These are phyloP conservation scores for Actinidia chinensis DNA, from an alignment of 179 eudicot genomes.

Conservation along the genomic window DNA sequence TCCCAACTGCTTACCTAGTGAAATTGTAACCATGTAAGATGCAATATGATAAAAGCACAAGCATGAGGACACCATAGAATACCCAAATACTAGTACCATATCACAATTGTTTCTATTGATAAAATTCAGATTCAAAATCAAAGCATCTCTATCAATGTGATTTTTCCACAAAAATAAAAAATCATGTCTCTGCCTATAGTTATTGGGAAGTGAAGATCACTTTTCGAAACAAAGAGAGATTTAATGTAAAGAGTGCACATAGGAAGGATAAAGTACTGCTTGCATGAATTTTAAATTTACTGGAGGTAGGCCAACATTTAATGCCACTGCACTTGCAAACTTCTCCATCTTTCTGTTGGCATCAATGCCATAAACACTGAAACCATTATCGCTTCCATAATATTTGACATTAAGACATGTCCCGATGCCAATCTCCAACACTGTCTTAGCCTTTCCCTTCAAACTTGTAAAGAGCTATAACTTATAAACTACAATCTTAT, in stretches of 20 bases:
- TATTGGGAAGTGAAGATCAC: background rate
- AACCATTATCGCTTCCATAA: constrained; percentile 45
- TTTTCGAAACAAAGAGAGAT: background rate
- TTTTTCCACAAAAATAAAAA: background rate
- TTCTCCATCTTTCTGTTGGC: constrained; percentile 88
- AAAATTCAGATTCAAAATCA: background rate
- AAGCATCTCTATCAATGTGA: background rate
- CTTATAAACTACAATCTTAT: constrained; percentile 73
- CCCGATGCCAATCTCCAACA: constrained; percentile 82
- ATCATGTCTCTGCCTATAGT: background rate
- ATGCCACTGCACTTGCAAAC: constrained; percentile 71
- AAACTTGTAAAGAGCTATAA: constrained; percentile 55
- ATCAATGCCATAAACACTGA: constrained; percentile 61
- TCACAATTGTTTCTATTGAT: background rate
- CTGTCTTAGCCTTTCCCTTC: constrained; percentile 55
- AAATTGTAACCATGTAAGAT: too few relatives aligned
- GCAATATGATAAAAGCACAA: background rate
- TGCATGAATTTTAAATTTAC: constrained; percentile 58
- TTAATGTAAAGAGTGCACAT: background rate
- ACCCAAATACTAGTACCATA: too few relatives aligned
- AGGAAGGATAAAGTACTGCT: constrained; percentile 48
- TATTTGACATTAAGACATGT: constrained; percentile 90
- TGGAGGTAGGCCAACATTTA: constrained; percentile 53
- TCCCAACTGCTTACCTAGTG: background rate
- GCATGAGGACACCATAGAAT: background rate